phyloP scores from a whole-genome alignment of 164 flowering plant species.

The Cinnamomum chago region DNA sequence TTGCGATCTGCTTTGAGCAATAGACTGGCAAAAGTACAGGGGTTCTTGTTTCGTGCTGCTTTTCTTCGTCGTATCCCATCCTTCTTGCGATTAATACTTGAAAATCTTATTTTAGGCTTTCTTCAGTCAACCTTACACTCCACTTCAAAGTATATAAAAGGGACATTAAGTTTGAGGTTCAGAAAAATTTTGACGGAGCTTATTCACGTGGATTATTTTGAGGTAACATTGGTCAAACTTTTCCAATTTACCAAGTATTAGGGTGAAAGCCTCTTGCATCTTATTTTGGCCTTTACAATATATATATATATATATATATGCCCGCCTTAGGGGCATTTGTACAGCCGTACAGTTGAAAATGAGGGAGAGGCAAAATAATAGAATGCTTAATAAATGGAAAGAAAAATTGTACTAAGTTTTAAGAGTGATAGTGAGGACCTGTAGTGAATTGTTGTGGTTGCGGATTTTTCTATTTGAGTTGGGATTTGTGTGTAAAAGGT shows the following conservation, averaged over 20 bases:
- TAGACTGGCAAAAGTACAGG: slow-evolving; percentile 98
- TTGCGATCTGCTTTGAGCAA: slow-evolving; percentile 88
- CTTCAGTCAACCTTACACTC: slow-evolving; percentile 81
- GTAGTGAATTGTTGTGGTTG: too few species aligned
- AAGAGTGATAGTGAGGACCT: too few species aligned
- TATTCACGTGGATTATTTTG: slow-evolving; percentile 81
- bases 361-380: too few species aligned
- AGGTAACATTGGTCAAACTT: slow-evolving; percentile 43
- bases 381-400: too few species aligned
- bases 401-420: too few species aligned
- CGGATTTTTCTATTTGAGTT: too few species aligned
- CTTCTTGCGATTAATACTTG: slow-evolving; percentile 76
- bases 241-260: not conserved
- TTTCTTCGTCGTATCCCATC: slow-evolving; percentile 89
- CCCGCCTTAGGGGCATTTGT: too few species aligned
- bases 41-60: slow-evolving; percentile 93
- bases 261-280: not conserved
- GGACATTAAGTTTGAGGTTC: slow-evolving; percentile 82
- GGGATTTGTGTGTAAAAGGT: too few species aligned
- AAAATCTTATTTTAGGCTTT: slow-evolving; percentile 84
- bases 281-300: not conserved
- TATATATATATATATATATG: too few species aligned
- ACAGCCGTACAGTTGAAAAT: too few species aligned
- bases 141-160: slow-evolving; percentile 88
- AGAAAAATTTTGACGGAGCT: slow-evolving; percentile 85